Conservation (phyloP, 352 stramenopile species). For the Blastocystis sp. region DNA sequence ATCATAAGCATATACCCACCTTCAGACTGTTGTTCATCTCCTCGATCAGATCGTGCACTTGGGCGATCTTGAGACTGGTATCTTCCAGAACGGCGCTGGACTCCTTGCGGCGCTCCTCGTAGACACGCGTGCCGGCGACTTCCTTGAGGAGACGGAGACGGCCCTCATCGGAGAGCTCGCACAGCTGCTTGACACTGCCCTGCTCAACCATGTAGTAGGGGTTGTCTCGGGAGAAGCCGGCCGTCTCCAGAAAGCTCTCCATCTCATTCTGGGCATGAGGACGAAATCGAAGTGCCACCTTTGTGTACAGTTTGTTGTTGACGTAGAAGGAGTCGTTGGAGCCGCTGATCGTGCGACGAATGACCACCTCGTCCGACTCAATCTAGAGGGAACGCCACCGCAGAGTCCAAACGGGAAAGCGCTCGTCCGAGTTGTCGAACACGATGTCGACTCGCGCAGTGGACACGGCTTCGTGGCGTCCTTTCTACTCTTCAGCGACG, state of each 20-base stretch:
- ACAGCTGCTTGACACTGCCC: conserved; percentile 95
- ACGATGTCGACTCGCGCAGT: conserved; percentile 97
- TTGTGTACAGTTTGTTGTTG: conserved; percentile 94
- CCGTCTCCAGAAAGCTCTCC: conserved; percentile 92
- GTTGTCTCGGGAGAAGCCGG: conserved; percentile 96
- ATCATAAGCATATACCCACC: conserved; percentile 56
- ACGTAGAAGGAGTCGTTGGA: conserved; percentile 99
- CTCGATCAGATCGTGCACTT: conserved; percentile 95
- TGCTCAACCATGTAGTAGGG: conserved; percentile 99
- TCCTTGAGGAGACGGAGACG: conserved; percentile 95
- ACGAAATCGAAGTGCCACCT: background rate
- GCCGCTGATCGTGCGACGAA: conserved; percentile 94
- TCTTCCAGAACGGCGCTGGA: conserved; percentile 93
- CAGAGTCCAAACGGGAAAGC: conserved; percentile 77
- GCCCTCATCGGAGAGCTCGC: conserved; percentile 94
- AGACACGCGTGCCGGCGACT: conserved; percentile 95
- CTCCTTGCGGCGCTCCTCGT: conserved; percentile 94
- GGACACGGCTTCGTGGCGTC: conserved; percentile 87
- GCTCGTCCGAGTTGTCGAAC: conserved; percentile 97
- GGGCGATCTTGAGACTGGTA: conserved; percentile 86
- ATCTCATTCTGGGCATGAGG: conserved; percentile 84
- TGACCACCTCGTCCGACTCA: conserved; percentile 86
- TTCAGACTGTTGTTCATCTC: conserved; percentile 76
- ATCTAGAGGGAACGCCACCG: conserved; percentile 71
- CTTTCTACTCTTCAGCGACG: conserved; percentile 69